Percentiles rank a stretch among this genome's conserved stretches.
Conservation (phyloP, 805 yeast species). For the Metschnikowia lachancei region DNA sequence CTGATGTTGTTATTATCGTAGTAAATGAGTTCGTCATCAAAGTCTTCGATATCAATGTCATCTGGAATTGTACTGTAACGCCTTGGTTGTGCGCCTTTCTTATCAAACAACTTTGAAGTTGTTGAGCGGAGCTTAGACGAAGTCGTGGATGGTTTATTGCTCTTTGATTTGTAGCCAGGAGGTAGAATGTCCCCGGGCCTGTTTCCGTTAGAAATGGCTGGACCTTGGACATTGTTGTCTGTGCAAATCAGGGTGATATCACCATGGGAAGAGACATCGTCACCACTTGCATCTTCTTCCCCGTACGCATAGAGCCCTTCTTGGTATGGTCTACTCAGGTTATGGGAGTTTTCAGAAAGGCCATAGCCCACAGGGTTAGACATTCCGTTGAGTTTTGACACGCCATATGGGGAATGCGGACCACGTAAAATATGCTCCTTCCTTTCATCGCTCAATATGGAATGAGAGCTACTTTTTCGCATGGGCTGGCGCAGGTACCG, state of each 20-base stretch:
- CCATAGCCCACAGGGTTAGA: neutral
- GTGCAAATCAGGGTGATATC: constrained; percentile 22
- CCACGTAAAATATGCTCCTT: constrained; percentile 11
- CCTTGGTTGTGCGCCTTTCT: constrained; percentile 68
- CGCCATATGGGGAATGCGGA: constrained; percentile 14
- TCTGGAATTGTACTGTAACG: constrained; percentile 71
- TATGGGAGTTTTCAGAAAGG: constrained; percentile 15
- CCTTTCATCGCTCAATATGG: constrained; percentile 15
- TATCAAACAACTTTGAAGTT: constrained; percentile 70
- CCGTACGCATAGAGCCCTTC: constrained; percentile 29
- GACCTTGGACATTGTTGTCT: constrained; percentile 8
- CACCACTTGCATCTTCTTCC: constrained; percentile 28
- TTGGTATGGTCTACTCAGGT: constrained; percentile 25
- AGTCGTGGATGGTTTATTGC: constrained; percentile 28
- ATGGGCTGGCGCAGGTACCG: constrained; percentile 16
- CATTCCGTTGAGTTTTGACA: constrained; percentile 1
- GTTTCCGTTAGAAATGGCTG: constrained; percentile 1
- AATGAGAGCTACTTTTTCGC: constrained; percentile 16
- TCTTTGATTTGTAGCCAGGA: constrained; percentile 20
- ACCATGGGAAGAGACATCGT: constrained; percentile 31
- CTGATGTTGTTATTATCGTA: constrained; percentile 40
- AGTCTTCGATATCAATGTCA: constrained; percentile 53
- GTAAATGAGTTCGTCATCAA: constrained; percentile 51
- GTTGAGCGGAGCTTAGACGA: constrained; percentile 57
- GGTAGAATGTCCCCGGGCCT: constrained; percentile 3